Conservation (phyloP, 2,329 filamentous ascomycete genomes). For the Penicillium sp. region DNA sequence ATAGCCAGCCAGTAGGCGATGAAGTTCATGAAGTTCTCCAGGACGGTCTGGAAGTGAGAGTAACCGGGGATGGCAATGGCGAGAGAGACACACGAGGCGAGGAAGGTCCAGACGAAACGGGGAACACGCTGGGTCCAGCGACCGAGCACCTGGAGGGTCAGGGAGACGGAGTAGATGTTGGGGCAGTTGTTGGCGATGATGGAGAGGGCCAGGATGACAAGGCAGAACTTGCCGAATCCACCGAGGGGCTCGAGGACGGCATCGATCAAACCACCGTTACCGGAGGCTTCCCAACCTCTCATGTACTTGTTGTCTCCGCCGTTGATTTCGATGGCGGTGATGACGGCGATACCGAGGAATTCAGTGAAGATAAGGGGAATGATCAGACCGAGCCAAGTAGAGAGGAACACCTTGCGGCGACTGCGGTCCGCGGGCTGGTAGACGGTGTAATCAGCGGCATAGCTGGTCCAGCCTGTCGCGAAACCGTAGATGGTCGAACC, state of each 20-base stretch:
- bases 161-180: slow-evolving; percentile 69
- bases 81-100: slow-evolving; percentile 64
- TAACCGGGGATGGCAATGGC: slow-evolving; percentile 71
- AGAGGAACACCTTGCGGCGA: slow-evolving; percentile 64
- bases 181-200: slow-evolving; percentile 72
- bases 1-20: slow-evolving; percentile 74
- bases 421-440: slow-evolving; percentile 68
- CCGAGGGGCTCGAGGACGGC: slow-evolving; percentile 65
- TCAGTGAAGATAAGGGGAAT: slow-evolving; percentile 72
- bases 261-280: slow-evolving; percentile 66
- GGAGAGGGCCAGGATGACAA: slow-evolving; percentile 64
- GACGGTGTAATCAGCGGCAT: slow-evolving; percentile 76
- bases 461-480: slow-evolving; percentile 71
- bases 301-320: slow-evolving; percentile 55
- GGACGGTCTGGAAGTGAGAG: slow-evolving; percentile 61
- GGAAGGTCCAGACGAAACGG: slow-evolving; percentile 65
- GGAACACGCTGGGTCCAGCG: slow-evolving; percentile 61
- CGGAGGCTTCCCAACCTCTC: slow-evolving; percentile 55
- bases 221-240: slow-evolving; percentile 70
- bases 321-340: slow-evolving; percentile 62
- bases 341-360: slow-evolving; percentile 70
- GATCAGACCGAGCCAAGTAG: slow-evolving; percentile 68
- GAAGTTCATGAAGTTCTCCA: slow-evolving; percentile 70
- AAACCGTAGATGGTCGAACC: slow-evolving; percentile 67
- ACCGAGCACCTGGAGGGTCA: slow-evolving; percentile 66